Conservation (phyloP, 1,284 basidiomycete genomes). For the Ceratobasidium sp. region DNA sequence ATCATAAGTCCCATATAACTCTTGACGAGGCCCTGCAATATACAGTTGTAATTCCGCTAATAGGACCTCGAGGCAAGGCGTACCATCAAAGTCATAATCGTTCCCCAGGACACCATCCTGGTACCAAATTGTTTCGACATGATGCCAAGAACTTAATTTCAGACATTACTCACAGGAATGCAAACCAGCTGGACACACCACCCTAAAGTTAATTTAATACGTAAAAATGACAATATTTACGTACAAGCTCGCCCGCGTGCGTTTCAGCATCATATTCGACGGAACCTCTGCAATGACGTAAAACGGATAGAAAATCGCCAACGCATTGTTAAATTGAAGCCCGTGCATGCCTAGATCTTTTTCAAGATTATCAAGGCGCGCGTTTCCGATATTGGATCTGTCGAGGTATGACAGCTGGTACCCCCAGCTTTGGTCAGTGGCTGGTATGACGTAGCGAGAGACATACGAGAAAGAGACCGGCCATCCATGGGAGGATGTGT, state of each 20-base stretch:
- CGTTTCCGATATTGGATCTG: constrained; percentile 79
- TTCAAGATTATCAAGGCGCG: constrained; percentile 54
- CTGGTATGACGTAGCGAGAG: constrained; percentile 56
- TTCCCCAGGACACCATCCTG: constrained; percentile 72
- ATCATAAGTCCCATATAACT: constrained; percentile 67
- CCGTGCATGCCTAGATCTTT: constrained; percentile 49
- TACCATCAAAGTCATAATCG: constrained; percentile 73
- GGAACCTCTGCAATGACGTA: constrained; percentile 62
- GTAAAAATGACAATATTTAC: constrained; percentile 63
- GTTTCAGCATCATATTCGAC: constrained; percentile 69
- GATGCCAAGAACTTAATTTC: not conserved
- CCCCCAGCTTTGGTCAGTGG: constrained; percentile 1
- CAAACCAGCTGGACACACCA: constrained; percentile 58
- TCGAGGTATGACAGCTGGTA: constrained; percentile 61
- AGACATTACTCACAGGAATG: constrained; percentile 42
- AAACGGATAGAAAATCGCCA: constrained; percentile 76
- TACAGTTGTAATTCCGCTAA: not conserved
- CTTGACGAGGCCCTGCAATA: constrained; percentile 59
- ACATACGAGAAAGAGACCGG: constrained; percentile 73
- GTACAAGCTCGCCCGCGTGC: constrained; percentile 67
- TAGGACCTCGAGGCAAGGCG: constrained; percentile 4
- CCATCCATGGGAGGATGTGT: constrained; percentile 53
- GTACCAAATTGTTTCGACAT: not conserved
- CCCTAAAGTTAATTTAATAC: constrained; percentile 57
- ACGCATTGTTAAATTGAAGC: constrained; percentile 61